Evolutionary conservation across 805 yeast genomes (phyloP), one percentile per base, ranked within the genome.

Genomic region (Candida palmyrensis): DNA sequence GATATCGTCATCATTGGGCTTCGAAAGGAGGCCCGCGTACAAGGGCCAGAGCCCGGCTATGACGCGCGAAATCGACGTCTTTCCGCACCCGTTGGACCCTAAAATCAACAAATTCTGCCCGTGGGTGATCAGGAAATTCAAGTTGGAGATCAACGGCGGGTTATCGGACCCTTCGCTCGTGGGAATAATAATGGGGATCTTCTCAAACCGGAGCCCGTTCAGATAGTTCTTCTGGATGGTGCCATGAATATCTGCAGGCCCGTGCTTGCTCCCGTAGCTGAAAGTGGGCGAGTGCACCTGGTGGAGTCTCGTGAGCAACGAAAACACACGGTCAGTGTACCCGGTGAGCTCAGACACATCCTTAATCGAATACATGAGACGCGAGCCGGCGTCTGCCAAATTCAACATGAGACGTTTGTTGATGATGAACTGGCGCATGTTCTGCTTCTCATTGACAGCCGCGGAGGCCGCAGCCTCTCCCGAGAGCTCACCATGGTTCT

Each of bases 41-140:
- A 86, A 68, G 10, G 97, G 96, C 97, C 97, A 89, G 40, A 89
- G 65, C 15, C 90, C 95, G 5, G 94, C 89, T 38, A 88, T 68
- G 3, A 89, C 71, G 41, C 96, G 68, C 32, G 88, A 78, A 44
- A 89, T 81, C 0, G 95, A 79, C 6, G 95, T 82, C 53, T 89
- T 89, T 38, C 97, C 97, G 46, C 82, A 73, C 11, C 96, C 95
- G 48, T 89, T 89, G 31, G 90, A 73, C 8, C 96, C 97, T 40
- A 87, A 67, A 23, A 89, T 80, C 40, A 89, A 70, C 33, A 88
- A 61, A 50, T 83, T 86, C 40, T 84, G 79, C 25, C 80, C 79
- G 26, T 68, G 70, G 37, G 61, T 66, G 24, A 82, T 67, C 43
- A 71, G 79, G 55, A 89, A 76, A 27, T 76, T 68, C 38, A 89